Evolutionary conservation across 1,284 basidiomycete genomes (phyloP).

Genomic region (Puccinia polysora): DNA sequence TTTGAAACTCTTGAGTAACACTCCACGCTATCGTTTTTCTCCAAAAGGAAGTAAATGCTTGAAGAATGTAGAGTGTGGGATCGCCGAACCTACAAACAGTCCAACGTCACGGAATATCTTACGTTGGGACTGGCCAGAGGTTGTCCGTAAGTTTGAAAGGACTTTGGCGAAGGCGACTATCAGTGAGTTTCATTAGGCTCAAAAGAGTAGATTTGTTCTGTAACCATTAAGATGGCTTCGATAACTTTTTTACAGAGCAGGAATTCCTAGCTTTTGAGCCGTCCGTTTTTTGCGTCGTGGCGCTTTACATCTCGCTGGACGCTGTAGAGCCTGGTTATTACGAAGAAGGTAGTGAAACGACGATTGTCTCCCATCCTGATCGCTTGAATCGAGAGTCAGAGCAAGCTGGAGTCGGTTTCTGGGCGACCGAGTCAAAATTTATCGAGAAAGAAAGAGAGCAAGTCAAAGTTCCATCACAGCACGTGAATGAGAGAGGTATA

Average conservation of each 20-base stretch:
- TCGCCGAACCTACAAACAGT: not conserved
- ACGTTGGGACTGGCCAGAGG: slow-evolving; percentile 39
- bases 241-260: slow-evolving; percentile 10
- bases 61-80: not conserved
- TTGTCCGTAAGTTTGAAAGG: slow-evolving; percentile 27
- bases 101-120: not conserved
- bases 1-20: slow-evolving; percentile 10
- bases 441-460: not conserved
- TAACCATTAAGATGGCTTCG: not conserved
- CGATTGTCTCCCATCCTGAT: not conserved
- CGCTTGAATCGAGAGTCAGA: not conserved
- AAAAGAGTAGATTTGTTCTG: not conserved
- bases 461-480: not conserved
- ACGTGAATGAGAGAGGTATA: slow-evolving; percentile 2
- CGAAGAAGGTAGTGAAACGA: slow-evolving; percentile 9
- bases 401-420: not conserved
- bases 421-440: not conserved
- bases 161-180: slow-evolving; percentile 30
- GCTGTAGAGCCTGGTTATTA: slow-evolving; percentile 37
- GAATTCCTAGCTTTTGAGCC: slow-evolving; percentile 37
- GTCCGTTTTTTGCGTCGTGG: slow-evolving; percentile 38
- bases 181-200: not conserved
- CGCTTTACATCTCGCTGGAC: slow-evolving; percentile 31
- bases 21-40: slow-evolving; percentile 5
- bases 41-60: not conserved